These are phyloP conservation scores for Paxillus ammoniavirescens DNA, from an alignment of 768 basidiomycete genomes.

Conservation along the genomic window DNA sequence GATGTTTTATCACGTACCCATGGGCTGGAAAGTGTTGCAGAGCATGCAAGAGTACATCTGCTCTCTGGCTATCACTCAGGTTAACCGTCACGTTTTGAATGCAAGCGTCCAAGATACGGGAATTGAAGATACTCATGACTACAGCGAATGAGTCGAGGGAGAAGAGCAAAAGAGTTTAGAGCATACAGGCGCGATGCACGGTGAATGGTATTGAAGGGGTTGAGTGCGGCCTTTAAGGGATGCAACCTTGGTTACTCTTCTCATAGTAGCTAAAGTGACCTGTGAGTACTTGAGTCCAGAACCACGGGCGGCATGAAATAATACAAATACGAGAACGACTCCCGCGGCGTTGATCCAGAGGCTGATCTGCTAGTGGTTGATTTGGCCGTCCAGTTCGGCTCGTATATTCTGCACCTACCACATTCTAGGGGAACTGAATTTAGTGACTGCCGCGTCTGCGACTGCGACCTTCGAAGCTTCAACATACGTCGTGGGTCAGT, in stretches of 20 bases:
- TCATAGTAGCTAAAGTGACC: neutral
- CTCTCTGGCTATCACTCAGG: conserved; percentile 65
- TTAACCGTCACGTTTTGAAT: conserved; percentile 63
- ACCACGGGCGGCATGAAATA: neutral
- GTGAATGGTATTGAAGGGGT: neutral
- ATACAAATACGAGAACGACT: neutral
- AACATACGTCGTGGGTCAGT: no score
- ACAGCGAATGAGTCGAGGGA: neutral
- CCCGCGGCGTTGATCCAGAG: no score
- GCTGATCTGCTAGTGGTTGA: no score
- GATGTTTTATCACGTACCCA: conserved; percentile 41
- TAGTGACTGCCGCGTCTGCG: no score
- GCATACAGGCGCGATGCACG: neutral
- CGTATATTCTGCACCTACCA: no score
- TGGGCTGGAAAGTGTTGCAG: conserved; percentile 77
- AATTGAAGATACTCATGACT: conserved; percentile 66
- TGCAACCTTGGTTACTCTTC: neutral
- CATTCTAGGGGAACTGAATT: no score
- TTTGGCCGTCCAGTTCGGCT: no score
- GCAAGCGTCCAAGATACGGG: conserved; percentile 73
- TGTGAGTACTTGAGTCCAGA: neutral
- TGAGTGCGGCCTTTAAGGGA: neutral
- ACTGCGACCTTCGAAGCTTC: no score
- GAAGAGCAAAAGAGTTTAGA: neutral
- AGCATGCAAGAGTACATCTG: conserved; percentile 72